Conservation (phyloP, 2,329 filamentous ascomycete species). For the Falciphora oryzae region DNA sequence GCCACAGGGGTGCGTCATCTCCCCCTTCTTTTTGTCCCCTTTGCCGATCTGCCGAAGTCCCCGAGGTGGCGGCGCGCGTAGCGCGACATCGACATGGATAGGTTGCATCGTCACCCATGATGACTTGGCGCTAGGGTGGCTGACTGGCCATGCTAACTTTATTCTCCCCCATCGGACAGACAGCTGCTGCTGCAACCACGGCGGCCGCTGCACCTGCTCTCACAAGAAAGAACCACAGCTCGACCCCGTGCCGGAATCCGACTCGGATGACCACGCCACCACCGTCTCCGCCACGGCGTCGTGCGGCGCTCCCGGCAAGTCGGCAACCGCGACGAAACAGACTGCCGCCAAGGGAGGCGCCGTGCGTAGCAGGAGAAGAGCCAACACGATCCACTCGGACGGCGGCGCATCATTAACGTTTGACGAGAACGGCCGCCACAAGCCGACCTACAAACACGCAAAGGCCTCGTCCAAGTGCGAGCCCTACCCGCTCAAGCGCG, state of each 20-base stretch:
- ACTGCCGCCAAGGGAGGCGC: constrained; percentile 33
- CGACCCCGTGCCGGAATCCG: constrained; percentile 59
- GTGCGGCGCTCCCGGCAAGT: background rate
- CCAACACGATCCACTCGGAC: constrained; percentile 59
- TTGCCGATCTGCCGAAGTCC: background rate
- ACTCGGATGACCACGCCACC: constrained; percentile 43
- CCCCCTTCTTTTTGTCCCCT: background rate
- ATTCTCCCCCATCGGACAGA: constrained; percentile 33
- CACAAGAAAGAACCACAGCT: constrained; percentile 56
- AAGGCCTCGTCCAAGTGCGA: constrained; percentile 56
- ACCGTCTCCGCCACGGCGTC: background rate
- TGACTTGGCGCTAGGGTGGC: constrained; percentile 14
- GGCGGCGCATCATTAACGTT: constrained; percentile 45
- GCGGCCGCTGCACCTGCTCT: constrained; percentile 59
- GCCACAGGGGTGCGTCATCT: constrained; percentile 51
- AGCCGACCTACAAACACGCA: constrained; percentile 54
- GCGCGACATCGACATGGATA: background rate
- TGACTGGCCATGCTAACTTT: constrained; percentile 25
- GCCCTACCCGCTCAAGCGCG: constrained; percentile 55
- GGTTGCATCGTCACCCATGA: background rate
- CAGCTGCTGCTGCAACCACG: constrained; percentile 66
- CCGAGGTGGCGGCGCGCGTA: background rate
- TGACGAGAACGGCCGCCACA: constrained; percentile 60
- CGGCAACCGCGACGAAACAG: constrained; percentile 21
- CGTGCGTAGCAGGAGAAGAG: constrained; percentile 30